Base-by-base conservation (phyloP, 2,329 filamentous ascomycete genomes). In the Hirsutella minnesotensis region DNA sequence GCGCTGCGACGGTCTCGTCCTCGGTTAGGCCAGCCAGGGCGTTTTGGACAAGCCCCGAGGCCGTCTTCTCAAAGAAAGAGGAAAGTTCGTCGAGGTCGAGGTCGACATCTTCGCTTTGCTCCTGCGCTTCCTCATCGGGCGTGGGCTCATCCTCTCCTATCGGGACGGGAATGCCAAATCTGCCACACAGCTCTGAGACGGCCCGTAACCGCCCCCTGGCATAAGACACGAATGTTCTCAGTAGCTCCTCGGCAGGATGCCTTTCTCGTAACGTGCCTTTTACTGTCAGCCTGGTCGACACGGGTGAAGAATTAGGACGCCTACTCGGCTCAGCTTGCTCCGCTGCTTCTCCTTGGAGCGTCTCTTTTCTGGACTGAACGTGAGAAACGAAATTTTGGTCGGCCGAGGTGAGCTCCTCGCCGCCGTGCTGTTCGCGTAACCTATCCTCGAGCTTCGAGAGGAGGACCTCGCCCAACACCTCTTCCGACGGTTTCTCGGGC, bases 391-490 rank as follows among this genome's bases (percentile, higher is more conserved):
- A 58, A 9, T 54, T 54, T 36, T 58, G 53, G 42, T 66, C 62
- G 21, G 61, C 54, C 49, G 61, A 48, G 46, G 54, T 61, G 16
- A 62, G 47, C 41, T 59, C 56, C 19, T 52, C 47, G 15, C 54
- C 54, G 3, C 54, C 55, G 39, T 60, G 58, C 29, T 61, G 52
- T 18, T 53, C 51, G 10, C 56, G 64, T 38, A 73, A 51, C 37
- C 63, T 61, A 10, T 67, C 65, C 21, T 81, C 69, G 3, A 84
- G 59, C 4, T 81, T 66, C 9, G 70, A 63, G 7, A 72, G 66
- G 30, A 86, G 68, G 3, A 76, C 67, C 42, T 77, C 71, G 10
- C 71, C 69, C 15, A 81, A 56, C 16, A 71, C 62, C 15, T 77
- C 72, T 13, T 76, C 74, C 13, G 67, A 62, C 15, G 54, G 53